These are phyloP conservation scores for Platismatia glauca DNA, from an alignment of 495 filamentous ascomycete genomes.

Conservation along the genomic window DNA sequence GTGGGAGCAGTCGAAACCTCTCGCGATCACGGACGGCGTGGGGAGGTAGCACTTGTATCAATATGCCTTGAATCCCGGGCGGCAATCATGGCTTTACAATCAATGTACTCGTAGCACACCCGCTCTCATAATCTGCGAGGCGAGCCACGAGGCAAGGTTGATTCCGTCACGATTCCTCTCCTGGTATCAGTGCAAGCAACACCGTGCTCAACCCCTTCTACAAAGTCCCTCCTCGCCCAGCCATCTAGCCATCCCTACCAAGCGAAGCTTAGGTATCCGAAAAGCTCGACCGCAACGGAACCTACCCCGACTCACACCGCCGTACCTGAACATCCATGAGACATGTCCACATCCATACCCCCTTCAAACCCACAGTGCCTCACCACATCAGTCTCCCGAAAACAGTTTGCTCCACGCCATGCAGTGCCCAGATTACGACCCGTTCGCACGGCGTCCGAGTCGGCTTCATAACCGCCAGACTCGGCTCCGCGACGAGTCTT, in stretches of 20 bases:
- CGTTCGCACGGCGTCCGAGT: neutral
- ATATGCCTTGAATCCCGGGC: neutral
- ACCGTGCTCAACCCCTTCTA: neutral
- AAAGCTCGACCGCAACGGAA: neutral
- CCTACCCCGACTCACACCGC: neutral
- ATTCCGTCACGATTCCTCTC: neutral
- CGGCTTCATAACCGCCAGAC: neutral
- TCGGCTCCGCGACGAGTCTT: neutral
- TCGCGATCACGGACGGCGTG: neutral
- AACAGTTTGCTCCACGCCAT: neutral
- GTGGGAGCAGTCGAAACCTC: constrained; percentile 37
- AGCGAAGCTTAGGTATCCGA: neutral
- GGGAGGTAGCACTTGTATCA: neutral
- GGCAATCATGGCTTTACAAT: constrained; percentile 2
- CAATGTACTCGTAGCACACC: neutral
- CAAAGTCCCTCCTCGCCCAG: neutral
- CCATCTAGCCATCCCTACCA: neutral
- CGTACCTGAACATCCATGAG: neutral
- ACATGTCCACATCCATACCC: neutral
- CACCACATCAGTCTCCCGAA: neutral
- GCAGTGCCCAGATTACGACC: neutral
- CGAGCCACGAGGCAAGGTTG: neutral
- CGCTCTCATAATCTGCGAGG: neutral
- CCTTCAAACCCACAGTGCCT: neutral
- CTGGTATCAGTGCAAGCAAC: neutral